A percentile compares a stretch with the other conserved stretches of the same genome.
These are phyloP conservation scores for Ophiocordyceps sinensis DNA, from an alignment of 2,329 filamentous ascomycete genomes.

Conservation along the genomic window DNA sequence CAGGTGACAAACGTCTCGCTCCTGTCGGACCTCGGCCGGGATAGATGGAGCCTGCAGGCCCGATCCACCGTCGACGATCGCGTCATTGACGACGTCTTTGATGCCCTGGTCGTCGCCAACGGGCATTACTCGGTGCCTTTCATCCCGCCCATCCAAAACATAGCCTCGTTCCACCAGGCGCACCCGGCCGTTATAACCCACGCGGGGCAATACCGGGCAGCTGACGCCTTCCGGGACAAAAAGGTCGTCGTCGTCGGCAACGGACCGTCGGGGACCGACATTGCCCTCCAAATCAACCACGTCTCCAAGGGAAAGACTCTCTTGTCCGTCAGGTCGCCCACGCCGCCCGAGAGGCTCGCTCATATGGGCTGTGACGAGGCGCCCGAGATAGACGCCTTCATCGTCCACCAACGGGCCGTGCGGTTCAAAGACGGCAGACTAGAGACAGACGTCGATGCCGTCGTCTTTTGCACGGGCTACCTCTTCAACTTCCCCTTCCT, in stretches of 20 bases:
- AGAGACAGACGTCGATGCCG: constrained; percentile 54
- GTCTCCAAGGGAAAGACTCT: constrained; percentile 47
- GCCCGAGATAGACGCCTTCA: constrained; percentile 43
- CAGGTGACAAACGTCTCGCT: constrained; percentile 48
- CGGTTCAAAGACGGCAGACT: constrained; percentile 51
- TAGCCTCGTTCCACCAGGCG: constrained; percentile 41
- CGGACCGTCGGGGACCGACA: constrained; percentile 71
- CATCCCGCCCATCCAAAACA: constrained; percentile 47
- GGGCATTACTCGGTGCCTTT: constrained; percentile 61
- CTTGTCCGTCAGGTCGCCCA: constrained; percentile 43
- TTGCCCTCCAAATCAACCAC: constrained; percentile 58
- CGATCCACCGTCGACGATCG: constrained; percentile 30
- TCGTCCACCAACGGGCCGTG: constrained; percentile 40
- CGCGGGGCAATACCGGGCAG: constrained; percentile 65
- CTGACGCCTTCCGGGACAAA: constrained; percentile 47
- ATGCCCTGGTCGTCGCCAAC: constrained; percentile 61
- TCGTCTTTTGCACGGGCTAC: constrained; percentile 85
- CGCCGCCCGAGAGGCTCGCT: constrained; percentile 27
- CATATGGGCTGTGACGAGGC: constrained; percentile 35
- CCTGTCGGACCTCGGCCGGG: constrained; percentile 12
- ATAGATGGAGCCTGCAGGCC: constrained; percentile 48
- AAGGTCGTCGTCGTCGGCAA: constrained; percentile 79
- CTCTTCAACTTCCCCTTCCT: constrained; percentile 73
- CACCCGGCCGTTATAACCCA: constrained; percentile 52
- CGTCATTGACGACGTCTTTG: constrained; percentile 37